Base-by-base conservation (phyloP, 257 asterid species). In the Ajuga chamaepitys region DNA sequence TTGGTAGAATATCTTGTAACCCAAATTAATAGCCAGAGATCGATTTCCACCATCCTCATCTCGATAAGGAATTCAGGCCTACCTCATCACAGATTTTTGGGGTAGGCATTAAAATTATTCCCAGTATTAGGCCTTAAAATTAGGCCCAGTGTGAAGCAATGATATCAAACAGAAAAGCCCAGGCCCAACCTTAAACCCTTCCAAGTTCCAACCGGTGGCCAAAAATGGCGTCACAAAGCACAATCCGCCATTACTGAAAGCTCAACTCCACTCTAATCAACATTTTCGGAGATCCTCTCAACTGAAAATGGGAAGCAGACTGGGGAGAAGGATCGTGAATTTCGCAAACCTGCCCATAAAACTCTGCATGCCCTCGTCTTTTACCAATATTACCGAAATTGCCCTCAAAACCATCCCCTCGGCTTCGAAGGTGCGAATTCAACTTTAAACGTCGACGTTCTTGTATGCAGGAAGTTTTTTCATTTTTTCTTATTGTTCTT, bases 371-470 rank as follows among this genome's bases (percentile, higher is more conserved):
- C 98, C 98, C 30, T 67, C 97, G 16, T 79, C 95, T 11, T 83
- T 87, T 70, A 61, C 89, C 68, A 92, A 87, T 57, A 92, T 92
- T 40, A 75, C 88, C 11, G 97, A 92, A 80, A 89, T 92, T 38
- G 88, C 98, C 71, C 91, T 92, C 80, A 92, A 92, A 74, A 92
- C 97, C 52, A 89, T 89, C 63, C 97, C 97, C 62, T 89, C 98
- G 41, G 96, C 97, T 68, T 80, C 98, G 64, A 92, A 92, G 97
- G 97, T 87, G 38, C 52, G 59, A 8, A 28, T 45, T 5, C 20
- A 42, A 12, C 13, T 34, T 37, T 32, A 12, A 0, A 14, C 64
- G 12, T 28, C 12, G 5, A 17, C 6, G 22, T 70, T 10, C n/a
- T 53, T 14, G 9, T 57, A 9, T 41, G 25, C 10, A 5, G 52